Evolutionary conservation across 495 filamentous ascomycete genomes (phyloP).

Genomic region (Annulohypoxylon moriforme): DNA sequence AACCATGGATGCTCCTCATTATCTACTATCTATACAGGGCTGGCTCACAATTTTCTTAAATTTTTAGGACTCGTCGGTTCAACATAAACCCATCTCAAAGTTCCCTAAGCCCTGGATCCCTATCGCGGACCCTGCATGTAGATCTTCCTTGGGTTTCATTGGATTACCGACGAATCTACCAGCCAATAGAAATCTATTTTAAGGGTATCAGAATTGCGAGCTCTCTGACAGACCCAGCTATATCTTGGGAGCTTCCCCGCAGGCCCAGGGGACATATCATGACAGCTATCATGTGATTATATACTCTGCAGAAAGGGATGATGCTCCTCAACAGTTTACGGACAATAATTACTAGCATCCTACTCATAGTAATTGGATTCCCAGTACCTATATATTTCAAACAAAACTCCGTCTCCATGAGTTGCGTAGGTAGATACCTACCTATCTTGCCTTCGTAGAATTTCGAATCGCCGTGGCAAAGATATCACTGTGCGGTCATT

Average conservation of each 20-base stretch:
- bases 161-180: not conserved
- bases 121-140: not conserved
- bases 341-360: not conserved
- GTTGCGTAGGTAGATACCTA: too few species aligned
- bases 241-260: not conserved
- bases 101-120: not conserved
- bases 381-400: not conserved
- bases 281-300: not conserved
- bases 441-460: too few species aligned
- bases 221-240: not conserved
- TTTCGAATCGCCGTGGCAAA: too few species aligned
- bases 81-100: not conserved
- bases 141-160: not conserved
- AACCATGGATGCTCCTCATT: not conserved
- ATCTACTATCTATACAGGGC: not conserved
- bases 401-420: not conserved
- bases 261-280: not conserved
- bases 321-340: not conserved
- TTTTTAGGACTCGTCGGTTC: not conserved
- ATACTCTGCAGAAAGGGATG: not conserved
- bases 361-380: not conserved
- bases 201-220: not conserved
- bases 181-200: conserved; percentile 1
- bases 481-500: too few species aligned
- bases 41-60: not conserved